Percentiles rank a stretch among this genome's conserved stretches.
These are phyloP conservation scores for Aspergillus sp. DNA, from an alignment of 2,329 filamentous ascomycete genomes.

Conservation along the genomic window DNA sequence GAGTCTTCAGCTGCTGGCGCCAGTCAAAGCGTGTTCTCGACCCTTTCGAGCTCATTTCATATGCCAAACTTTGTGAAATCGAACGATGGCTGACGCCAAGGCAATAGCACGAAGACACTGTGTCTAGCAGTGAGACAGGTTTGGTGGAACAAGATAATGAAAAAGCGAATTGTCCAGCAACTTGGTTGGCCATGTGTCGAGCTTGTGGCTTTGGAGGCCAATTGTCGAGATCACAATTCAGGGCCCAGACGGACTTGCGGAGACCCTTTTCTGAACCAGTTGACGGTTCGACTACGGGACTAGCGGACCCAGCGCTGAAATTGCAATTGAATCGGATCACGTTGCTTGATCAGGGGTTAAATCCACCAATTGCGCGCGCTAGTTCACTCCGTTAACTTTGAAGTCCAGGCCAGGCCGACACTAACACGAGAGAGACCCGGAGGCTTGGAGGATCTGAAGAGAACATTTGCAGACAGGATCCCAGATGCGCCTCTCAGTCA, in stretches of 20 bases:
- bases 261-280: not conserved
- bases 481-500: not conserved
- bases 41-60: not conserved
- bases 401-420: not conserved
- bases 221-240: not conserved
- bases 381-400: not conserved
- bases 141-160: not conserved
- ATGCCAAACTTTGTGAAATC: not conserved
- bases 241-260: too few relatives aligned
- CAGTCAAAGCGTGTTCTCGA: not conserved
- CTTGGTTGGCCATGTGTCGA: slow-evolving; percentile 4
- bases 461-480: too few relatives aligned
- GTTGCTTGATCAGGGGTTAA: not conserved
- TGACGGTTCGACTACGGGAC: not conserved
- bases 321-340: not conserved
- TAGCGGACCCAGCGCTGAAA: not conserved
- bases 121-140: not conserved
- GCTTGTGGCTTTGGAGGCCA: not conserved
- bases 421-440: not conserved
- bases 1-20: not conserved
- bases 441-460: not conserved
- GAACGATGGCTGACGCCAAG: slow-evolving; percentile 4
- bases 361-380: slow-evolving; percentile 4
- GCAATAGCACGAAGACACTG: slow-evolving; percentile 1
- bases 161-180: not conserved